Evolutionary conservation across 768 basidiomycete genomes (phyloP), one percentile per base, ranked within the genome.

Genomic region (Calocera cornea): DNA sequence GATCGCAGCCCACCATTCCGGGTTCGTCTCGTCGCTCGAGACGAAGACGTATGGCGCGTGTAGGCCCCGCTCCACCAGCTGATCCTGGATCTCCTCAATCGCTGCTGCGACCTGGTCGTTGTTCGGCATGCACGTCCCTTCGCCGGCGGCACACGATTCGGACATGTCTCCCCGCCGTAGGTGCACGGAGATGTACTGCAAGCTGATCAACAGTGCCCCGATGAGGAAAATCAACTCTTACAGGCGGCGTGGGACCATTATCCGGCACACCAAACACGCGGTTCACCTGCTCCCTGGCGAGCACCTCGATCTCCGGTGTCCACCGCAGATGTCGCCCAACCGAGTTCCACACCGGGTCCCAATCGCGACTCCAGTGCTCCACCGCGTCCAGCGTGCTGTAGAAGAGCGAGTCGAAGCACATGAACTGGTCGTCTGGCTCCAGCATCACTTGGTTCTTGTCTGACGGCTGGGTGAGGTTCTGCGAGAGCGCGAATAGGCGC

Each of bases 341-440:
- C n/a, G 65, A 66, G 16, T 40, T 31, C 68, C 68, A 69, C 17
- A 50, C 49, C 2, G 68, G 68, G 50, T 34, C 36, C 34, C 66
- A 41, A 31, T 69, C 68, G 12, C 19, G 33, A n/a, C 54, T 34
- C 68, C 68, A 69, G n/a, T 66, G 64, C 16, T 49, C 65, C 1
- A 33, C 34, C 19, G 47, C 19, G 1, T 7, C 14, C n/a, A 19
- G 64, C 29, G 33, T 34, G 3, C 38, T 65, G 41, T 60, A 69
- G 54, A 65, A 69, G 14, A 69, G 27, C 8, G 3, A 66, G 34
- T 69, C 68, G 38, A 63, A 66, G 41, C 68, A 69, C 50, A 64
- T 44, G 14, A 69, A 33, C n/a, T 33, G 68, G 2, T 69, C 65
- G 65, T 66, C 47, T 3, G 68, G 68, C 16, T 38, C 65, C 27